Evolutionary conservation across 1,284 basidiomycete species (phyloP).

Genomic region (Peniophora sp.): DNA sequence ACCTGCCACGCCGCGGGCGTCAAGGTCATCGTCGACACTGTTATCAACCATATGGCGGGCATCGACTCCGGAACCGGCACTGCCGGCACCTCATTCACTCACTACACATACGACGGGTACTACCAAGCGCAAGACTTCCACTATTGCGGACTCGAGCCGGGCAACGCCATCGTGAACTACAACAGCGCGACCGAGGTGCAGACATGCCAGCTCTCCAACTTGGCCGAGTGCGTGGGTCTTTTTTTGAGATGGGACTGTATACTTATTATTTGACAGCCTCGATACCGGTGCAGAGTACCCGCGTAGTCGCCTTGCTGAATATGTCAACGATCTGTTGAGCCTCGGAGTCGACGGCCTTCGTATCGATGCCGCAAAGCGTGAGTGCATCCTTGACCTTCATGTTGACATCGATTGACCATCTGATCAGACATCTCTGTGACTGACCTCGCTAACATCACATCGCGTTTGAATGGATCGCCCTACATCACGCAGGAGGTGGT

Average conservation of each 20-base stretch:
- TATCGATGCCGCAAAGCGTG: constrained; percentile 63
- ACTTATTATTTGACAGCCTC: not conserved
- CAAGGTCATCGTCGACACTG: constrained; percentile 53
- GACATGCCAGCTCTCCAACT: constrained; percentile 40
- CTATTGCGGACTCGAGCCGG: constrained; percentile 47
- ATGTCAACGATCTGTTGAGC: constrained; percentile 53
- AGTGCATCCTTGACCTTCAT: constrained; percentile 6
- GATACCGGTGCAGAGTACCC: constrained; percentile 55
- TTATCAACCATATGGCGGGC: constrained; percentile 63
- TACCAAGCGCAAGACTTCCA: constrained; percentile 46
- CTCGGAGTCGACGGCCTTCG: constrained; percentile 59
- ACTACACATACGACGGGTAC: constrained; percentile 53
- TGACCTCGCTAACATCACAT: constrained; percentile 14
- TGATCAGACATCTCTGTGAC: constrained; percentile 12
- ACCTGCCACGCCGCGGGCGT: constrained; percentile 57
- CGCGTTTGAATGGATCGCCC: constrained; percentile 7
- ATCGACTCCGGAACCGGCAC: constrained; percentile 38
- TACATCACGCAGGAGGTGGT: constrained; percentile 16
- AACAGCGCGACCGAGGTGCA: constrained; percentile 44
- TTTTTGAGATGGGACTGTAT: not conserved
- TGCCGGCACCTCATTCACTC: constrained; percentile 41
- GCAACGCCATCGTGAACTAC: constrained; percentile 51
- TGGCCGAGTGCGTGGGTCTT: not conserved
- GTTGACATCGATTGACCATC: not conserved
- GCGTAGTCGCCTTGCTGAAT: constrained; percentile 45